These are phyloP conservation scores for Leccinum imitatum DNA, from an alignment of 768 basidiomycete genomes.

Conservation along the genomic window DNA sequence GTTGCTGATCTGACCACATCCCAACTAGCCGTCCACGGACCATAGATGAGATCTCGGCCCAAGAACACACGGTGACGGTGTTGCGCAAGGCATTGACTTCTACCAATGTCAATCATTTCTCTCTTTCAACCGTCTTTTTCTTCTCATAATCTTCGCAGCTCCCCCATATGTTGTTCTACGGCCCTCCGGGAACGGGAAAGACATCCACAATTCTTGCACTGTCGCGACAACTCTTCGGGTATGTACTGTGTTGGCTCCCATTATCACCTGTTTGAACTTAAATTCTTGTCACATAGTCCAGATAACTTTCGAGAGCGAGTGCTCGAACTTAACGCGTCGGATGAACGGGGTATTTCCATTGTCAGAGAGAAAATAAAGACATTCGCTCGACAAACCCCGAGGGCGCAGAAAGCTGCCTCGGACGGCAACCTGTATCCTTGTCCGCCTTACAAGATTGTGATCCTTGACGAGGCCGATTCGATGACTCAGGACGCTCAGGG, in stretches of 20 bases:
- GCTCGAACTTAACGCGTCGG: conserved; percentile 96
- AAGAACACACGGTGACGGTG: conserved; percentile 94
- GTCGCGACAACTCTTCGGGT: conserved; percentile 94
- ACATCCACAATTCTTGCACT: conserved; percentile 97
- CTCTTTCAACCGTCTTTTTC: not conserved
- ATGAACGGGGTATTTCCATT: conserved; percentile 95
- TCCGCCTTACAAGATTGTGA: conserved; percentile 98
- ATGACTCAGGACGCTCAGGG: conserved; percentile 99
- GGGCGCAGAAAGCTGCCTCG: conserved; percentile 69
- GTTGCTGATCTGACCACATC: conserved; percentile 4
- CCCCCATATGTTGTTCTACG: conserved; percentile 99
- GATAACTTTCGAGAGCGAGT: conserved; percentile 93
- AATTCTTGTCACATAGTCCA: conserved; percentile 51
- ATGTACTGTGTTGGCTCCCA: conserved; percentile 21
- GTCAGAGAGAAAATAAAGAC: conserved; percentile 99
- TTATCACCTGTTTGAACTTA: not conserved
- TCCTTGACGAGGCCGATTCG: conserved; percentile 97
- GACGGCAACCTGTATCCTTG: conserved; percentile 88
- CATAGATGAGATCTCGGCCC: conserved; percentile 96
- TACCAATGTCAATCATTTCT: conserved; percentile 66
- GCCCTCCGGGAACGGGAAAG: conserved; percentile 98
- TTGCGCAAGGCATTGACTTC: conserved; percentile 87
- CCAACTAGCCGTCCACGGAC: conserved; percentile 85
- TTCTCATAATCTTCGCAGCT: conserved; percentile 53
- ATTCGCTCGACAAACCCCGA: conserved; percentile 91